Base-by-base conservation (phyloP, 495 filamentous ascomycete genomes). In the Bacidia gigantensis region DNA sequence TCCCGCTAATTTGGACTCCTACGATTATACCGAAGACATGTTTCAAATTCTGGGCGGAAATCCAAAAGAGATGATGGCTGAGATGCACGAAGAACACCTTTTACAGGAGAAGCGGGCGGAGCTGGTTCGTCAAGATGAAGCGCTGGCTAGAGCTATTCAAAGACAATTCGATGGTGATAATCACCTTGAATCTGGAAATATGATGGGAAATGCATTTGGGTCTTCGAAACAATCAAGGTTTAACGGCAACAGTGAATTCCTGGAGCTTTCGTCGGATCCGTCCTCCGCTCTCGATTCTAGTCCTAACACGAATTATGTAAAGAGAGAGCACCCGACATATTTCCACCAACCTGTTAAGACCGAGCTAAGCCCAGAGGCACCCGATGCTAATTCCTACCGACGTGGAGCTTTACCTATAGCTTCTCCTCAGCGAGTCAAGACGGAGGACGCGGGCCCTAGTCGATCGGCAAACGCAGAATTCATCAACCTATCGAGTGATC, bases 51-150 rank as follows among this genome's bases (percentile, higher is more conserved):
- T 71, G 2, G 65, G 62, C 11, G 56, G 64, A 0, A 47, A 68
- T 43, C 60, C 60, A 20, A 46, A 58, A 12, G 62, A 68, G 25
- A 58, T 60, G 7, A 48, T 73, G 7, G 56, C 43, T 7, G 59
- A 62, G 18, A 59, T 74, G 45, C 62, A 64, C 23, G 62, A 65
- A 26, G 71, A 72, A 44, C 65, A 68, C 26, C 59, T 50, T 45
- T 58, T 62, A 50, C 60, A 65, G 23, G 70, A 72, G 51, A 61
- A 64, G 12, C 60, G 58, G 23, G 59, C 62, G 38, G 56, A 67
- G 58, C 66, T 67, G 52, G 67, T 72, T 51, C 68, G 63, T 23
- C 60, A 52, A n/a, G 77, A 80, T 54, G 73, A 58, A 40, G 72
- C 73, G 54, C 61, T 69, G 52, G 76, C 75, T 50, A 68, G 70